Base-by-base conservation (phyloP, 169 alveolate genomes). In the Eimeria sp. region DNA sequence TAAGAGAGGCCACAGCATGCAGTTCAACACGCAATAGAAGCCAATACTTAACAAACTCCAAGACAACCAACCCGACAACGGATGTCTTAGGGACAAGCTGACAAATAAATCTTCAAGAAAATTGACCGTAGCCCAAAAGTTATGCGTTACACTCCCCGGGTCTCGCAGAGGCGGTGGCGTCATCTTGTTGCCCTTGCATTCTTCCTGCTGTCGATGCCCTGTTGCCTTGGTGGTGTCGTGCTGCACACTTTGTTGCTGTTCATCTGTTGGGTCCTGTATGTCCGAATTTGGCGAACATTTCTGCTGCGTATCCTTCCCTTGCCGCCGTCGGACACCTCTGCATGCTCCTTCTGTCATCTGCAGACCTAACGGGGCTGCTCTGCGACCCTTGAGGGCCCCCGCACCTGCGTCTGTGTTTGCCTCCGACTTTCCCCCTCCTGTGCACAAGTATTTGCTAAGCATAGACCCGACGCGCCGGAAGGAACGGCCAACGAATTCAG, bases 1-100 rank as follows among this genome's bases (percentile, higher is more conserved):
- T 45, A 82, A 43, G 34, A 54, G 14, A 4, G 90, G 90, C 90
- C 90, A 82, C 47, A 82, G 27, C 65, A 82, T 13, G 90, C 90
- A 49, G 51, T 82, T 82, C 65, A 82, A 40, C 34, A 43, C 45
- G 90, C 90, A 82, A 54, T 40, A 82, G 61, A 82, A 82, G 22
- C 90, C 70, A 11, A 82, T 11, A 40, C 90, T 54, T 14, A 82
- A 43, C 49, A 82, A 25, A n/a, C 90, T 67, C 90, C 90, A 82
- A 22, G 72, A 63, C 25, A 51, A 51, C 90, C 90, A 82, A n/a
- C 49, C 58, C 1, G 54, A 75, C 25, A 51, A 27, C 47, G 67
- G 90, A 49, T 82, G 90, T 25, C 47, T 47, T 22, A 20, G 25
- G 61, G 90, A 43, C 5, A 47, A 51, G 30, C 73, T 2, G 54